A percentile compares a stretch with the other conserved stretches of the same genome.
These are phyloP conservation scores for Yamadazyma laniorum DNA, from an alignment of 805 yeast species.

Conservation along the genomic window DNA sequence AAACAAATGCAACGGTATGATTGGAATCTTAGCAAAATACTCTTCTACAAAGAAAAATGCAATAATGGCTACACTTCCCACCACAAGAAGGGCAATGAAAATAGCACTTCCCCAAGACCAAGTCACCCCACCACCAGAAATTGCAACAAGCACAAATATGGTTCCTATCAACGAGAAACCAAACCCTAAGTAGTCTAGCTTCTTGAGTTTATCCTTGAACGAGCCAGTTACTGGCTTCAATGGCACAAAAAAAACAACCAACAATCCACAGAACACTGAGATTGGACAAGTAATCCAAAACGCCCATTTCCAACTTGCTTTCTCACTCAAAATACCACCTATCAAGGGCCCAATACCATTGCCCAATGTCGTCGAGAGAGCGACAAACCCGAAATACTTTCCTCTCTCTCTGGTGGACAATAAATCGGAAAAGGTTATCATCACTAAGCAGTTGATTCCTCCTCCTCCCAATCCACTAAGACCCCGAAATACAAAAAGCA, in stretches of 20 bases:
- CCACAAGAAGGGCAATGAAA: conserved; percentile 31
- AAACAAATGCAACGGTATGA: conserved; percentile 44
- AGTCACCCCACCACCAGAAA: conserved; percentile 60
- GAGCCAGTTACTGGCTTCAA: conserved; percentile 23
- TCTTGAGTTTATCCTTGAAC: conserved; percentile 37
- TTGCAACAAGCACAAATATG: conserved; percentile 52
- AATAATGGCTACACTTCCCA: conserved; percentile 33
- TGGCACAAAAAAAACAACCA: conserved; percentile 13
- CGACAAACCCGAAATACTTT: conserved; percentile 52
- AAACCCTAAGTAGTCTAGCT: conserved; percentile 55
- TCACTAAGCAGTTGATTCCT: conserved; percentile 51
- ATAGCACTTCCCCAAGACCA: conserved; percentile 52
- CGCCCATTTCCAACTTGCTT: conserved; percentile 13
- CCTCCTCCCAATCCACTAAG: conserved; percentile 64
- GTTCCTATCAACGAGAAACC: conserved; percentile 45
- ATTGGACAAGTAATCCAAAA: conserved; percentile 14
- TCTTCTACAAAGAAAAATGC: conserved; percentile 50
- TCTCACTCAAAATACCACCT: conserved; percentile 12
- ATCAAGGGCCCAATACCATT: conserved; percentile 53
- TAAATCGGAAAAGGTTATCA: conserved; percentile 55
- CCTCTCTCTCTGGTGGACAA: conserved; percentile 54
- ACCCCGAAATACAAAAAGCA: conserved; percentile 50
- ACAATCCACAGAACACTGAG: conserved; percentile 5
- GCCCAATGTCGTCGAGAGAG: conserved; percentile 48
- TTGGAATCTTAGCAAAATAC: conserved; percentile 47